Evolutionary conservation across 306 rosid genomes (phyloP), one percentile per base, ranked within the genome.

Genomic region (Myrica gale): DNA sequence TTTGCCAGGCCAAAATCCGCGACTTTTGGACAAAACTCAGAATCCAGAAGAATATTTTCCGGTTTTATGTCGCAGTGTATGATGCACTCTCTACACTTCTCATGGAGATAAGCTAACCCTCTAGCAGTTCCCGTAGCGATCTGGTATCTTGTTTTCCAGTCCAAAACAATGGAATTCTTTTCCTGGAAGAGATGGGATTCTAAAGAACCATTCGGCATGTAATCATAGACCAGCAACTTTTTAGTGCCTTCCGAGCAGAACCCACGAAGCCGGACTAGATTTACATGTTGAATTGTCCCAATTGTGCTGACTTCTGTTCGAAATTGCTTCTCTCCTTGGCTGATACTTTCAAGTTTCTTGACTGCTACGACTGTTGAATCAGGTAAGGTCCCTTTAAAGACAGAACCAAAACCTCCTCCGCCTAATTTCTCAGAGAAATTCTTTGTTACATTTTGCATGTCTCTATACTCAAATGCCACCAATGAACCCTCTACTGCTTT

Each of bases 281-380:
- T n/a, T n/a, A n/a, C n/a, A 72, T 92, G 97, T 72, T 92, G 95
- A 61, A 94, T 82, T 41, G 93, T 87, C n/a, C 20, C 98, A 96
- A 26, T 90, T 92, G n/a, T 92, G 76, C 93, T 84, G 43, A 94
- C 96, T 81, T 92, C 98, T n/a, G 91, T 80, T 23, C 97, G n/a
- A 55, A 94, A 91, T 72, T 92, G 97, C 87, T 90, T 92, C 95
- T n/a, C 98, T 11, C 98, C 96, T 82, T 94, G 96, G n/a, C n/a
- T 82, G 41, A 94, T n/a, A 78, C 96, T 82, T 63, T 94, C 93
- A 4, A 94, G 96, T 82, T n/a, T n/a, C n/a, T n/a, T n/a, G n/a
- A n/a, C n/a, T n/a, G n/a, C n/a, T n/a, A n/a, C n/a, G n/a, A n/a
- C n/a, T 1, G 84, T 71, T 23, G 57, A 46, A 56, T 76, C 74